Base-by-base conservation (phyloP, 1,284 basidiomycete genomes). In the Chalciporus piperatoides region DNA sequence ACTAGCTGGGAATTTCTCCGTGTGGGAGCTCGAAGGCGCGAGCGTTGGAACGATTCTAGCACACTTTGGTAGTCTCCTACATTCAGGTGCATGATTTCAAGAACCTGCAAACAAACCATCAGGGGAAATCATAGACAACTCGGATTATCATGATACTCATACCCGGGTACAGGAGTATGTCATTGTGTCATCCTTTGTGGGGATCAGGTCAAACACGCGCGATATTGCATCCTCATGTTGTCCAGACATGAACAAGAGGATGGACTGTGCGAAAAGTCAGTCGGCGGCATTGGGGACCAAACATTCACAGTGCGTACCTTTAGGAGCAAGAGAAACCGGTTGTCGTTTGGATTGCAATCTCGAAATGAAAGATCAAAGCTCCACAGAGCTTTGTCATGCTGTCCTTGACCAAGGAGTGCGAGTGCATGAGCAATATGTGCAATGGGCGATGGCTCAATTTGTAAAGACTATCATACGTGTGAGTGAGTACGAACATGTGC, bases 11-110 rank as follows among this genome's bases (percentile, higher is more conserved):
- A 25, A 25, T 25, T 8, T 25, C 24, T 25, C 24, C 6, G 24
- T 25, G 24, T 25, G 6, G 24, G 24, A 8, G 8, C 24, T 25
- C 24, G 24, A 1, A 25, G 24, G 6, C 8, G 24, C 24, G 24
- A 3, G 24, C 10, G 37, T 25, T 40, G 36, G 21, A 46, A 43
- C 17, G 35, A 30, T 14, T 39, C 11, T 19, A 43, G 2, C 11
- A 49, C 49, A 14, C 4, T 7, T 40, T 15, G 36, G 28, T 28
- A 39, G n/a, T 52, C 41, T 12, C 32, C 19, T 39, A 10, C 44
- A 19, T 43, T 40, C 6, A 40, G 7, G 24, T 40, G 10, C 44
- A 53, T 52, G 14, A 28, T 53, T 4, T 24, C 52, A 23, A 53
- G 41, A 2, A 46, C 52, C 52, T 53, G 24, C 24, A 25, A 6